phyloP scores from a whole-genome alignment of 352 stramenopile species.

The Globisporangium abappressorium region DNA sequence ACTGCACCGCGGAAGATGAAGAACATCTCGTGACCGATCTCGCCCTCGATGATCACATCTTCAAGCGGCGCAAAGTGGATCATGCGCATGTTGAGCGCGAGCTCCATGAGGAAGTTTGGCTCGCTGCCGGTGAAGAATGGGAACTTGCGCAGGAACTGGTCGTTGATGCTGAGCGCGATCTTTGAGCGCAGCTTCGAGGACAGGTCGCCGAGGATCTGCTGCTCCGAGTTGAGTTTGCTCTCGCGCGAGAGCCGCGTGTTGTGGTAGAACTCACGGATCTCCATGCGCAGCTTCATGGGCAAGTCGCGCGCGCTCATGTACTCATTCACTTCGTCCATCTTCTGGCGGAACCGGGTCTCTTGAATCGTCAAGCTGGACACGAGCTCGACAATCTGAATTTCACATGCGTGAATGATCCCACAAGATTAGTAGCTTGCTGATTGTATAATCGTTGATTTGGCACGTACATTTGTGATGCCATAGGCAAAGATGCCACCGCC shows the following conservation, averaged over 20 bases:
- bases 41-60: constrained; percentile 76
- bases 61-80: constrained; percentile 75
- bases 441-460: too few species aligned
- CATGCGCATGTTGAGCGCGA: constrained; percentile 81
- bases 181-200: constrained; percentile 74
- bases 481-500: constrained; percentile 83
- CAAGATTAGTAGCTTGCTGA: neutral
- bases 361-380: constrained; percentile 63
- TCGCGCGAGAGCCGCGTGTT: constrained; percentile 72
- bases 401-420: neutral
- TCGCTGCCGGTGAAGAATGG: constrained; percentile 75
- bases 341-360: constrained; percentile 57
- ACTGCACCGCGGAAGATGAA: constrained; percentile 82
- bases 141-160: constrained; percentile 80
- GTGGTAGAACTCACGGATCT: constrained; percentile 84
- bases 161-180: constrained; percentile 79
- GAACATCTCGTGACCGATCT: constrained; percentile 85
- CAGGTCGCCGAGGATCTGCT: constrained; percentile 66
- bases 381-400: constrained; percentile 20
- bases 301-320: constrained; percentile 80
- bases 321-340: constrained; percentile 79
- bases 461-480: constrained; percentile 72
- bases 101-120: constrained; percentile 82
- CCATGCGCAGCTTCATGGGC: constrained; percentile 64
- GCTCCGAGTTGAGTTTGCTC: constrained; percentile 67